phyloP scores from a whole-genome alignment of 768 basidiomycete genomes.

The Lactarius akahatsu region DNA sequence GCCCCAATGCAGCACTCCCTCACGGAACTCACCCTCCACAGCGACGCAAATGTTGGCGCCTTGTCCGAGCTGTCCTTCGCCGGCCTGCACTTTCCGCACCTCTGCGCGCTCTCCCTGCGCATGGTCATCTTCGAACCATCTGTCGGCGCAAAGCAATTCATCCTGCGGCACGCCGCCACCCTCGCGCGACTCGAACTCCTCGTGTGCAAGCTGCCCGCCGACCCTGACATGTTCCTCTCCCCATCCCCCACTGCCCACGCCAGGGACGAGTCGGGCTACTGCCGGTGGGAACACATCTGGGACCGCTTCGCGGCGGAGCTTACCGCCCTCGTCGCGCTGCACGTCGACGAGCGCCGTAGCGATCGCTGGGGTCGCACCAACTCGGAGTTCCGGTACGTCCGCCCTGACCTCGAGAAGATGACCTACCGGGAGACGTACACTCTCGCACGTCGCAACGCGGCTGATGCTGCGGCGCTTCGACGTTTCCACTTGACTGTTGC shows the following conservation, averaged over 20 bases:
- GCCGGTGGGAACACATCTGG: background rate
- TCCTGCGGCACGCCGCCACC: background rate
- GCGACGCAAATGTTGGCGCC: background rate
- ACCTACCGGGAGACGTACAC: background rate
- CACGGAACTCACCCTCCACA: background rate
- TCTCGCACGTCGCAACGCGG: too few relatives aligned
- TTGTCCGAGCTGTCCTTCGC: background rate
- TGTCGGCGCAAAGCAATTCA: background rate
- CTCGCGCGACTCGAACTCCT: background rate
- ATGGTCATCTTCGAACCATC: background rate
- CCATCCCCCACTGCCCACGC: too few relatives aligned
- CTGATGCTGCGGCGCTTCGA: background rate
- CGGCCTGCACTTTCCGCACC: background rate
- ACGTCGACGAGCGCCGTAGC: too few relatives aligned
- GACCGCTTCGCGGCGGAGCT: background rate
- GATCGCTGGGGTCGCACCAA: too few relatives aligned
- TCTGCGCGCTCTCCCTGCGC: background rate
- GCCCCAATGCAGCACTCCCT: background rate
- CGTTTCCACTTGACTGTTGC: background rate
- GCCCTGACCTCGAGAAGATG: background rate
- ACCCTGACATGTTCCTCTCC: too few relatives aligned
- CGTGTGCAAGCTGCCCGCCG: background rate
- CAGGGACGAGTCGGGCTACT: background rate
- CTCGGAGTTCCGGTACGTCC: background rate
- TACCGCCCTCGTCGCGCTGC: background rate